A percentile compares a stretch with the other conserved stretches of the same genome.
Conservation (phyloP, 164 flowering plant genomes). For the Sextonia rubra region DNA sequence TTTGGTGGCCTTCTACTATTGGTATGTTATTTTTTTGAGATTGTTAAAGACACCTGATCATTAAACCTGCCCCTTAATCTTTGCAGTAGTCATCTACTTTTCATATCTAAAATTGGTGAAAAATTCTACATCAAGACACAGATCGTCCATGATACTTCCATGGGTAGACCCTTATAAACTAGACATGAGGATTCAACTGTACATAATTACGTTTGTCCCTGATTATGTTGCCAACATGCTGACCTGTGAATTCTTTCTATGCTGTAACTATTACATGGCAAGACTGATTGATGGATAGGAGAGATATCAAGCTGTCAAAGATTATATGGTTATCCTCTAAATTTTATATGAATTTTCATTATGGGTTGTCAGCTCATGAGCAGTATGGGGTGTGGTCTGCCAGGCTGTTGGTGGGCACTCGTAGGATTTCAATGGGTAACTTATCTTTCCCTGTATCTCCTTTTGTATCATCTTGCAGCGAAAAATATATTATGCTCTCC, state of each 20-base stretch:
- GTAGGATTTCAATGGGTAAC: constrained; percentile 55
- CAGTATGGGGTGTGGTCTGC: constrained; percentile 34
- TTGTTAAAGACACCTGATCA: too few relatives aligned
- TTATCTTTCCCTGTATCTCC: background rate
- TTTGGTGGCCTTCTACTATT: constrained; percentile 40
- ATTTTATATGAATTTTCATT: background rate
- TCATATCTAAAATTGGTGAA: too few relatives aligned
- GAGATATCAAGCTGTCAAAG: background rate
- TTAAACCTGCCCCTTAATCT: too few relatives aligned
- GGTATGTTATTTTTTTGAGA: constrained; percentile 22
- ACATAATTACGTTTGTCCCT: too few relatives aligned
- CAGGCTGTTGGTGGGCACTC: constrained; percentile 48
- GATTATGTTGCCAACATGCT: background rate
- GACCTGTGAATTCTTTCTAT: background rate
- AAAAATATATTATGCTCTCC: background rate
- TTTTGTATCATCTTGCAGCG: background rate
- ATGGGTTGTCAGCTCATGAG: constrained; percentile 31
- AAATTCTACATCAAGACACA: too few relatives aligned
- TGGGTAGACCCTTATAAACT: background rate
- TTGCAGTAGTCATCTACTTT: too few relatives aligned
- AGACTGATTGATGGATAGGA: background rate
- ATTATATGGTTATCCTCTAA: background rate
- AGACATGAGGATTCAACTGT: background rate
- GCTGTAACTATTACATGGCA: background rate
- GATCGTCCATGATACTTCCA: too few relatives aligned